A percentile compares a stretch with the other conserved stretches of the same genome.
Conservation (phyloP, 2,329 filamentous ascomycete species). For the Cladorrhinum sp. region DNA sequence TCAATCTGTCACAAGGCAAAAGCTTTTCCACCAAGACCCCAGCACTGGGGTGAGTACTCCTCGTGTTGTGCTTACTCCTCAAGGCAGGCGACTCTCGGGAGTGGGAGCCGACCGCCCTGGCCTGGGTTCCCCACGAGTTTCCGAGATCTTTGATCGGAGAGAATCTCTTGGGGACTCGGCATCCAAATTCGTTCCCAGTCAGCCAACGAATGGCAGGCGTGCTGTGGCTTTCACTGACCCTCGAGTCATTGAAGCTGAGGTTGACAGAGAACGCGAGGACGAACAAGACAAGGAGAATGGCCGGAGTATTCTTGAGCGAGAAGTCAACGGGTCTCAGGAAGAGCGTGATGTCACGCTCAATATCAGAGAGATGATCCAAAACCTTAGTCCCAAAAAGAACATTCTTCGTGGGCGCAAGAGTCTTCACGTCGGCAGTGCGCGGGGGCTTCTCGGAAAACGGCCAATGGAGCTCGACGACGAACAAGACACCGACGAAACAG, state of each 20-base stretch:
- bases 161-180: constrained; percentile 68
- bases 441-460: constrained; percentile 70
- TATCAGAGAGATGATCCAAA: constrained; percentile 73
- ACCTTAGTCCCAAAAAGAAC: constrained; percentile 72
- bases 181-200: constrained; percentile 58
- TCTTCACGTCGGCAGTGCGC: constrained; percentile 70
- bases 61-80: constrained; percentile 61
- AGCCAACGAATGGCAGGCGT: constrained; percentile 35
- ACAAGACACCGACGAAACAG: constrained; percentile 57
- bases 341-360: constrained; percentile 64
- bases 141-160: constrained; percentile 67
- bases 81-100: constrained; percentile 59
- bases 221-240: constrained; percentile 66
- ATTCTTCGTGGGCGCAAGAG: constrained; percentile 67
- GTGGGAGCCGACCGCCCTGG: constrained; percentile 67
- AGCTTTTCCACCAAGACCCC: constrained; percentile 53
- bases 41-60: constrained; percentile 58
- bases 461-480: constrained; percentile 65
- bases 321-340: constrained; percentile 46
- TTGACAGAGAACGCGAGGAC: constrained; percentile 59
- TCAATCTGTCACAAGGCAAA: constrained; percentile 27
- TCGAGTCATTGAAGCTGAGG: constrained; percentile 56
- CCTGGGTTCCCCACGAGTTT: constrained; percentile 71
- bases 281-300: constrained; percentile 61
- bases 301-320: constrained; percentile 53